Conservation (phyloP, 306 rosid genomes). For the Castanopsis chinensis region DNA sequence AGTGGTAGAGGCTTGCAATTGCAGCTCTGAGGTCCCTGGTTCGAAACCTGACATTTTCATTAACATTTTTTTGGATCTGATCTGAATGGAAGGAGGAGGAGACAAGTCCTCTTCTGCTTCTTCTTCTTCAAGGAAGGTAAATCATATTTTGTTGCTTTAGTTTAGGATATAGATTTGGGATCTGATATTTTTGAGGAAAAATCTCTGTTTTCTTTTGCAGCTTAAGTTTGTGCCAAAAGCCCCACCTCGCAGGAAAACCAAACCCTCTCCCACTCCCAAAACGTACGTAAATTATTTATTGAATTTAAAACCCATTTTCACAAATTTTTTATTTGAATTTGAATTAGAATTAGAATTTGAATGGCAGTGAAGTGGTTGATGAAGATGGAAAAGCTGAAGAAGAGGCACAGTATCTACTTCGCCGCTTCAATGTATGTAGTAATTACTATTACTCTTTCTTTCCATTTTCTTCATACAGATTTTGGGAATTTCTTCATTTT, state of each 20-base stretch:
- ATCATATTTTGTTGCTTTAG: background rate
- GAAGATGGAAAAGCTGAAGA: slow-evolving; percentile 29
- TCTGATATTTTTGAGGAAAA: background rate
- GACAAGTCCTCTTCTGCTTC: slow-evolving; percentile 6
- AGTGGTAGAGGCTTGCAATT: background rate
- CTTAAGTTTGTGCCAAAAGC: slow-evolving; percentile 51
- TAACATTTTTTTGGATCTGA: no score
- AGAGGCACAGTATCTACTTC: slow-evolving; percentile 35
- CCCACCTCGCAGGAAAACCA: slow-evolving; percentile 29
- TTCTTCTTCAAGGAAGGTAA: slow-evolving; percentile 44
- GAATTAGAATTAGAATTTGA: background rate
- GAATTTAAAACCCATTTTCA: background rate
- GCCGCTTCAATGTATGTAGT: slow-evolving; percentile 43
- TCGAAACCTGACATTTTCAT: slow-evolving; percentile 1
- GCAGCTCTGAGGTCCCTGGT: background rate
- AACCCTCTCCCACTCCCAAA: slow-evolving; percentile 11
- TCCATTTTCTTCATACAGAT: background rate
- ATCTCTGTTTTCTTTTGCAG: slow-evolving; percentile 24
- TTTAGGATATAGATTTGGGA: background rate
- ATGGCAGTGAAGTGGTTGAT: slow-evolving; percentile 45
- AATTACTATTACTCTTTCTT: background rate
- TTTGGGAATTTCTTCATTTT: no score
- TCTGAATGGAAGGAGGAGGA: no score
- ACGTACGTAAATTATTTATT: slow-evolving; percentile 30
- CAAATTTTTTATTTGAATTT: no score